Conservation (phyloP, 2,329 filamentous ascomycete genomes). For the Elsinoe australis region DNA sequence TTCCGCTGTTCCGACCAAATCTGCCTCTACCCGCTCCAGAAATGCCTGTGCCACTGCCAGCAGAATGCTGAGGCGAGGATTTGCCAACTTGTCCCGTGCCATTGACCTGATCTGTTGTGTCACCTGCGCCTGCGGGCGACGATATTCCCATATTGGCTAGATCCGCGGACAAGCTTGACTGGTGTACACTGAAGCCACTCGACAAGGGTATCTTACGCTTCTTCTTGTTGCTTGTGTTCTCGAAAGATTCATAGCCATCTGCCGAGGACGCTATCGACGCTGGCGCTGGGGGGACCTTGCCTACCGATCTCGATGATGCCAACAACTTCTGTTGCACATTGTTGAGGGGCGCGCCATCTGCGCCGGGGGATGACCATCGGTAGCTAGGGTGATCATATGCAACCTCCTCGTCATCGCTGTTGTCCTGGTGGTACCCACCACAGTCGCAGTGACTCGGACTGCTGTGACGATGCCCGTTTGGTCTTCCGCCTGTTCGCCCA, state of each 20-base stretch:
- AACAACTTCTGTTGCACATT: conserved; percentile 30
- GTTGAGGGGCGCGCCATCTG: conserved; percentile 27
- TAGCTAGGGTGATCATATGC: conserved; percentile 36
- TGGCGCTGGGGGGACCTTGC: conserved; percentile 30
- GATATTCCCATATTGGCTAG: conserved; percentile 57
- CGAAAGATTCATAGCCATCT: conserved; percentile 93
- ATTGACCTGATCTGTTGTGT: conserved; percentile 37
- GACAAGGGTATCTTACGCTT: conserved; percentile 95
- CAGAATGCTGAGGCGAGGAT: conserved; percentile 41
- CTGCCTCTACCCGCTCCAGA: conserved; percentile 80
- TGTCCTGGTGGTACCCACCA: conserved; percentile 43
- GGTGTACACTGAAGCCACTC: conserved; percentile 57
- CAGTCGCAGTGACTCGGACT: conserved; percentile 36
- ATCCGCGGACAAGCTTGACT: conserved; percentile 54
- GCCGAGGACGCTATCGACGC: conserved; percentile 59
- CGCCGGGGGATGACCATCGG: conserved; percentile 35
- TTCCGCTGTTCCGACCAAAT: conserved; percentile 55
- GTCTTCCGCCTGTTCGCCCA: conserved; percentile 14
- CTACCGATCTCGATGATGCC: conserved; percentile 31
- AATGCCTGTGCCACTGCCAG: conserved; percentile 54
- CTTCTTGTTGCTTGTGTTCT: conserved; percentile 99
- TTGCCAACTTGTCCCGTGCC: conserved; percentile 18
- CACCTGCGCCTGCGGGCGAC: conserved; percentile 31
- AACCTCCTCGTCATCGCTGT: conserved; percentile 52
- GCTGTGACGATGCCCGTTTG: conserved; percentile 18